Conservation (phyloP, 768 basidiomycete species). For the Gymnopilus junonius region DNA sequence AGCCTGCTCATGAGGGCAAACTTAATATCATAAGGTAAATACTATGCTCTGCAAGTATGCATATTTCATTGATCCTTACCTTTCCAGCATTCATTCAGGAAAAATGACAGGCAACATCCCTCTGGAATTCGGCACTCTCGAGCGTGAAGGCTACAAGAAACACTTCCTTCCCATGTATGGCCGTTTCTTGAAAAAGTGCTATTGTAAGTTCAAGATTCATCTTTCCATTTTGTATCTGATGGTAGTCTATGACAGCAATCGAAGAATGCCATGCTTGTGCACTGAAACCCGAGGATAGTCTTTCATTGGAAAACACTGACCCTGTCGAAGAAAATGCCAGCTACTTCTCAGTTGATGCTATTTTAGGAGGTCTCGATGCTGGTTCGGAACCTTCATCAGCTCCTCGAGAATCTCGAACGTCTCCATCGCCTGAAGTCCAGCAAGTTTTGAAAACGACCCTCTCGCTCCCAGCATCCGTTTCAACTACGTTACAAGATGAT, state of each 20-base stretch:
- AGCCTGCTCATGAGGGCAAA: conserved; percentile 9
- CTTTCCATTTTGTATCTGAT: neutral
- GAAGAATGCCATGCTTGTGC: neutral
- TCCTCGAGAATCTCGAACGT: too few relatives aligned
- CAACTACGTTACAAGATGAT: too few relatives aligned
- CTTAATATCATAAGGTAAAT: conserved; percentile 9
- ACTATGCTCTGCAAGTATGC: neutral
- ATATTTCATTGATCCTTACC: neutral
- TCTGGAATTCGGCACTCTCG: conserved; percentile 6
- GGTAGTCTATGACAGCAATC: neutral
- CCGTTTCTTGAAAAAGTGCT: conserved; percentile 8
- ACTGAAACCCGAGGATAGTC: neutral
- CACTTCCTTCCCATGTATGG: conserved; percentile 9
- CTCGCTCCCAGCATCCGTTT: too few relatives aligned
- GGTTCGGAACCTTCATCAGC: too few relatives aligned
- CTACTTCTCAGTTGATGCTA: neutral
- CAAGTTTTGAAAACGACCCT: too few relatives aligned
- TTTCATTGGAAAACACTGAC: neutral
- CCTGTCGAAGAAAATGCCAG: neutral
- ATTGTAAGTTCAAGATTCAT: neutral
- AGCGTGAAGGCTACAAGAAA: neutral
- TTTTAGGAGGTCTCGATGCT: too few relatives aligned
- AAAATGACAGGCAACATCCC: neutral
- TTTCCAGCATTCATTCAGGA: conserved; percentile 6
- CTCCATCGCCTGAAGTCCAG: too few relatives aligned